phyloP scores from a whole-genome alignment of 805 yeast genomes.

The Candida coquimbonensis region DNA sequence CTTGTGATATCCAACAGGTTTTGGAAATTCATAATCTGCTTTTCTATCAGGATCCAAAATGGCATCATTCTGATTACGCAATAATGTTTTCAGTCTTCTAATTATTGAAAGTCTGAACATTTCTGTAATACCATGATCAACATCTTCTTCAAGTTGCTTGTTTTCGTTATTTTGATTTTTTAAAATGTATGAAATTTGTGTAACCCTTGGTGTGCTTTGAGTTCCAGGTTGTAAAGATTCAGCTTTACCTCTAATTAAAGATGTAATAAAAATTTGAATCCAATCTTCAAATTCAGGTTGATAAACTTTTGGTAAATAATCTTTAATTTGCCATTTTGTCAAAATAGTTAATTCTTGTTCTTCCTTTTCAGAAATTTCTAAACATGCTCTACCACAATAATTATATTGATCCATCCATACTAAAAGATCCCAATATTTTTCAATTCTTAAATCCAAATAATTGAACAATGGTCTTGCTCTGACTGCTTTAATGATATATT shows the following conservation, averaged over 20 bases:
- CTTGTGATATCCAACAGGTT: slow-evolving; percentile 66
- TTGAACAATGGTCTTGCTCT: slow-evolving; percentile 77
- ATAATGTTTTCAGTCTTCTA: slow-evolving; percentile 58
- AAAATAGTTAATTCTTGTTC: slow-evolving; percentile 32
- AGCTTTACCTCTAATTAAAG: slow-evolving; percentile 50
- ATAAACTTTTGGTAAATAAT: slow-evolving; percentile 65
- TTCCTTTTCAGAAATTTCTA: slow-evolving; percentile 29
- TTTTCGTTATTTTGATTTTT: slow-evolving; percentile 31
- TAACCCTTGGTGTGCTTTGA: slow-evolving; percentile 50
- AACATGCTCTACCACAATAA: slow-evolving; percentile 63
- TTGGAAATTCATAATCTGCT: slow-evolving; percentile 66
- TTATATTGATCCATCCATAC: slow-evolving; percentile 94
- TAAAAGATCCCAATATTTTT: slow-evolving; percentile 84
- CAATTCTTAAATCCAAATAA: slow-evolving; percentile 67
- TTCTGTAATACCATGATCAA: slow-evolving; percentile 43
- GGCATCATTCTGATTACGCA: slow-evolving; percentile 65
- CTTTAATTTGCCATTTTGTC: slow-evolving; percentile 75
- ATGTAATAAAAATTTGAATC: slow-evolving; percentile 69
- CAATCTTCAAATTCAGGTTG: slow-evolving; percentile 85
- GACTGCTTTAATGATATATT: slow-evolving; percentile 69
- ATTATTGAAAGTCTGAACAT: slow-evolving; percentile 56
- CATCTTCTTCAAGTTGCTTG: slow-evolving; percentile 28
- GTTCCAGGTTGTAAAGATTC: slow-evolving; percentile 20
- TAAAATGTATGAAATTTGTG: slow-evolving; percentile 56
- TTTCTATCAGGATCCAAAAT: slow-evolving; percentile 57